Conservation (phyloP, 1,284 basidiomycete species). For the Melampsora larici-populina region DNA sequence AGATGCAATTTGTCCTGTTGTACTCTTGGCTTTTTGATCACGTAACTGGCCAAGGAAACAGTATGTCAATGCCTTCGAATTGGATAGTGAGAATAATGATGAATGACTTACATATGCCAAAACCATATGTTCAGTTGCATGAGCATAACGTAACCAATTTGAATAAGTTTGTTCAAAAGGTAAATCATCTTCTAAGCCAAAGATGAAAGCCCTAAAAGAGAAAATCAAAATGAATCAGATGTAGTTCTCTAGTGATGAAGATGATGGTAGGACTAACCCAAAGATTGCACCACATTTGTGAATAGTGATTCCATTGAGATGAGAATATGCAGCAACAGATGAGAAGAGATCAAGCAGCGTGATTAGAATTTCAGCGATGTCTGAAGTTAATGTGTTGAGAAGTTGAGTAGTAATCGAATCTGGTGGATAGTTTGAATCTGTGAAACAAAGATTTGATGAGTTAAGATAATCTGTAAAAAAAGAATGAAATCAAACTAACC, state of each 20-base stretch:
- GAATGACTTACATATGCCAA: slow-evolving; percentile 22
- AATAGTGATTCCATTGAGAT: slow-evolving; percentile 37
- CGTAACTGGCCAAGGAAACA: slow-evolving; percentile 45
- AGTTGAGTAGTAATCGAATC: slow-evolving; percentile 27
- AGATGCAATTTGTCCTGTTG: slow-evolving; percentile 46
- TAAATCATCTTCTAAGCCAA: slow-evolving; percentile 28
- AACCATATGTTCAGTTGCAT: slow-evolving; percentile 39
- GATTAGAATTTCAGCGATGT: slow-evolving; percentile 7
- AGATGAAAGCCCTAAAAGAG: slow-evolving; percentile 26
- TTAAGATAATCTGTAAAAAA: background rate
- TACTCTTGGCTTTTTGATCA: slow-evolving; percentile 46
- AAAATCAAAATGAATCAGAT: background rate
- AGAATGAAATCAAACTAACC: background rate
- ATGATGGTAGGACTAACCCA: slow-evolving; percentile 6
- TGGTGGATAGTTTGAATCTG: slow-evolving; percentile 29
- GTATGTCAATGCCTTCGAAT: background rate
- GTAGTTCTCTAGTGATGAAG: background rate
- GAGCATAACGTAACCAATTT: slow-evolving; percentile 26
- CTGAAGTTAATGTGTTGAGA: background rate
- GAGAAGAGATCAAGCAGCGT: slow-evolving; percentile 35
- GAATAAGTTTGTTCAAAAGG: slow-evolving; percentile 38
- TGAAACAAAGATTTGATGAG: background rate
- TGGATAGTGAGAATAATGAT: background rate
- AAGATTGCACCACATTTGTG: slow-evolving; percentile 38
- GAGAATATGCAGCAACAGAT: slow-evolving; percentile 22